Percentiles rank a stretch among this genome's conserved stretches.
These are phyloP conservation scores for Penicillium paradoxum DNA, from an alignment of 495 filamentous ascomycete genomes.

Conservation along the genomic window DNA sequence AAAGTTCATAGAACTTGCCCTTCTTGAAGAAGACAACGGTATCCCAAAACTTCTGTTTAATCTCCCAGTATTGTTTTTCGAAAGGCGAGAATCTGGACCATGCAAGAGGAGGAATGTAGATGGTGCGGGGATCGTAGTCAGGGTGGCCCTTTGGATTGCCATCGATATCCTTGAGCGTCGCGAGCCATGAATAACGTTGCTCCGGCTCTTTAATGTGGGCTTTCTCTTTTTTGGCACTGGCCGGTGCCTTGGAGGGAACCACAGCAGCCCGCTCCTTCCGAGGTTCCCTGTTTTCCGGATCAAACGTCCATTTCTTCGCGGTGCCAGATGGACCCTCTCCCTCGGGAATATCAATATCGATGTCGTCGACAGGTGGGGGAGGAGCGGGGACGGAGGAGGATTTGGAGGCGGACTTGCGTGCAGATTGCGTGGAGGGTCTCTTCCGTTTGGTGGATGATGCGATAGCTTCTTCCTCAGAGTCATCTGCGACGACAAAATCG, in stretches of 20 bases:
- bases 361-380: conserved; percentile 46
- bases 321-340: conserved; percentile 62
- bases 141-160: conserved; percentile 72
- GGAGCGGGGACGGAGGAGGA: conserved; percentile 48
- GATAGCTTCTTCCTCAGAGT: conserved; percentile 69
- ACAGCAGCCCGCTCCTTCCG: conserved; percentile 47
- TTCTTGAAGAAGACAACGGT: conserved; percentile 99
- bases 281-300: conserved; percentile 67
- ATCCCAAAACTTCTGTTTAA: conserved; percentile 97
- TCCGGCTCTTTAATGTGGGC: conserved; percentile 75
- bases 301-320: conserved; percentile 78
- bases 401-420: conserved; percentile 56
- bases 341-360: conserved; percentile 46
- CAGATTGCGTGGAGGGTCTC: conserved; percentile 45
- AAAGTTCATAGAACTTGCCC: conserved; percentile 98
- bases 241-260: conserved; percentile 38
- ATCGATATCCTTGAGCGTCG: conserved; percentile 75
- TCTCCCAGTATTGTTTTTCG: conserved; percentile 99
- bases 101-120: conserved; percentile 78
- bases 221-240: conserved; percentile 62
- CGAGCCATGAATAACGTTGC: conserved; percentile 84
- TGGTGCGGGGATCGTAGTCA: conserved; percentile 86
- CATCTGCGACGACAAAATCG: conserved; percentile 78
- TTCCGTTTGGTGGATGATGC: conserved; percentile 67
- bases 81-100: conserved; percentile 82